Base-by-base conservation (phyloP, 345 rosid genomes). In the Nasturtium officinale region DNA sequence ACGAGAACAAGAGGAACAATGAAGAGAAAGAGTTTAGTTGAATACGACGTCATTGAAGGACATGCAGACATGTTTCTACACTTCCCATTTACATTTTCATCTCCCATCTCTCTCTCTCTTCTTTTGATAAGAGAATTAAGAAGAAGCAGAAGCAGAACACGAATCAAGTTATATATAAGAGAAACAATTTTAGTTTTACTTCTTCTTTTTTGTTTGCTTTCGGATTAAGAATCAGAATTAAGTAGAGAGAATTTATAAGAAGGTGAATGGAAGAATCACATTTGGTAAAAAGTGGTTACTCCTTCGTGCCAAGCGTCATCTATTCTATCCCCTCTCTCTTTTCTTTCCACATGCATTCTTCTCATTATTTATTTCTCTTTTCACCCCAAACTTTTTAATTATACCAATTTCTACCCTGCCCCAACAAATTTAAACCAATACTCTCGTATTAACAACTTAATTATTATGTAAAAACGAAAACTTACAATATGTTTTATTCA, bases 1-100 rank as follows among this genome's bases (percentile, higher is more conserved):
- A 80, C 74, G 15, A 86, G 45, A 9, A 85, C 28, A 20, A 87
- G 61, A n/a, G 89, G 91, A 58, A 77, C 77, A 78, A 85, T 47
- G 58, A 85, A 42, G 69, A 81, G 23, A 26, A 85, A 57, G 37
- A 84, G 83, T 74, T 74, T 83, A 54, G 61, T 17, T 10, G 69
- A 61, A 37, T 60, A 60, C 65, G 20, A 60, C 17, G 29, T 35
- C 46, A 26, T 35, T 38, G 32, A 77, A 29, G 70, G 78, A 67
- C 83, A 82, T 75, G 85, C 73, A 78, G 52, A 57, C 26, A 62
- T 43, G 40, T 9, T 45, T 76, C 59, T 63, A 71, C 48, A 54
- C 38, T 71, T 64, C 42, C 17, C 61, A 65, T 61, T 63, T 61
- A 63, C 43, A 35, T 35, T 55, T 52, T 55, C 43, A 67, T 77